These are phyloP conservation scores for Neostapfia colusana DNA, from an alignment of 176 grass and related monocot genomes.

Conservation along the genomic window DNA sequence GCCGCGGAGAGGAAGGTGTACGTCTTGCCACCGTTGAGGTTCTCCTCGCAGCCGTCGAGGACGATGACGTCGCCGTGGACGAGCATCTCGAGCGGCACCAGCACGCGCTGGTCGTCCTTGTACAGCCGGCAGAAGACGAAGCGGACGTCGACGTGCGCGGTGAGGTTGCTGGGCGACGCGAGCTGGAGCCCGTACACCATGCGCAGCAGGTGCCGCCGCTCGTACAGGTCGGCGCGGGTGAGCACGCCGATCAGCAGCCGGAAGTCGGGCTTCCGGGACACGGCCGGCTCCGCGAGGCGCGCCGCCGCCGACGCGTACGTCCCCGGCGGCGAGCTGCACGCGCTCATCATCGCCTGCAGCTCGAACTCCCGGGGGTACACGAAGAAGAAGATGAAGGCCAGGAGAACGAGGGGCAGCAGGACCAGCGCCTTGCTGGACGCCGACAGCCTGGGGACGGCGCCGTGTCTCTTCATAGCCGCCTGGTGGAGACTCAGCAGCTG, in stretches of 20 bases:
- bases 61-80: slow-evolving; percentile 58
- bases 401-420: slow-evolving; percentile 53
- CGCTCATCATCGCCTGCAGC: slow-evolving; percentile 50
- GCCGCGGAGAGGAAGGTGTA: slow-evolving; percentile 57
- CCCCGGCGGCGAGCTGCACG: slow-evolving; percentile 19
- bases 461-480: slow-evolving; percentile 28
- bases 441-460: slow-evolving; percentile 34
- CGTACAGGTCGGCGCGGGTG: slow-evolving; percentile 53
- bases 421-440: slow-evolving; percentile 44
- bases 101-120: slow-evolving; percentile 64
- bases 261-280: slow-evolving; percentile 52
- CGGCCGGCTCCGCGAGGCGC: background rate
- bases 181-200: slow-evolving; percentile 61
- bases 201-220: slow-evolving; percentile 65
- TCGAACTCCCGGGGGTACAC: slow-evolving; percentile 69
- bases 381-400: slow-evolving; percentile 60
- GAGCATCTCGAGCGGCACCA: slow-evolving; percentile 66
- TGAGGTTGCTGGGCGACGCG: background rate
- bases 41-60: slow-evolving; percentile 69
- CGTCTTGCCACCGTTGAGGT: slow-evolving; percentile 73
- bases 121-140: slow-evolving; percentile 65
- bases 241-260: slow-evolving; percentile 65
- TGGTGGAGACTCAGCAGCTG: background rate
- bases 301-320: background rate
- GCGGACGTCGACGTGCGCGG: slow-evolving; percentile 58